A percentile compares a stretch with the other conserved stretches of the same genome.
phyloP scores from a whole-genome alignment of 176 grass and related monocot species.

The Carex pumila region DNA sequence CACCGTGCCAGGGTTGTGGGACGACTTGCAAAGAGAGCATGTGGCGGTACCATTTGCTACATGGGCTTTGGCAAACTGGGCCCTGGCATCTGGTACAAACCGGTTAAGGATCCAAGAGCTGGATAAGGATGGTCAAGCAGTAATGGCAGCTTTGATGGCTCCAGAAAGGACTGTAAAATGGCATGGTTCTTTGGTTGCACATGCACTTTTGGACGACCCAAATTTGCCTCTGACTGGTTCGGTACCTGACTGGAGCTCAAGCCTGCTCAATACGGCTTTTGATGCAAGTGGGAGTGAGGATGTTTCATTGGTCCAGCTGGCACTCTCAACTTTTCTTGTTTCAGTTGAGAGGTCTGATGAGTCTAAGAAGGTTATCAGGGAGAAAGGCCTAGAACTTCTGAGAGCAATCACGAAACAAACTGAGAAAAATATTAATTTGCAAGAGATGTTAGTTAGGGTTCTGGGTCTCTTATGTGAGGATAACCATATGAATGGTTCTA shows the following conservation, averaged over 20 bases:
- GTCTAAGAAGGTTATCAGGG: constrained; percentile 65
- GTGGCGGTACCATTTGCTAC: constrained; percentile 98
- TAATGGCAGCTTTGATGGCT: constrained; percentile 71
- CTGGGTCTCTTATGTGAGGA: constrained; percentile 65
- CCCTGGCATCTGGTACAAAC: constrained; percentile 74
- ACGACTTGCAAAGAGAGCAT: constrained; percentile 95
- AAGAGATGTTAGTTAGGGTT: constrained; percentile 63
- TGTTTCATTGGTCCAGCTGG: constrained; percentile 62
- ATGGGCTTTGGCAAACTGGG: constrained; percentile 98
- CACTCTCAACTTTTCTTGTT: constrained; percentile 78
- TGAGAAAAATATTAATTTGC: constrained; percentile 59
- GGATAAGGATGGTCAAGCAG: constrained; percentile 69
- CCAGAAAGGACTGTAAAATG: constrained; percentile 94
- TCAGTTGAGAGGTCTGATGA: constrained; percentile 72
- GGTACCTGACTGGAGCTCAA: constrained; percentile 75
- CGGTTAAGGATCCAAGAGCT: constrained; percentile 85
- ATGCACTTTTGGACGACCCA: constrained; percentile 63
- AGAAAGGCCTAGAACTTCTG: constrained; percentile 78
- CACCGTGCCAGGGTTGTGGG: constrained; percentile 79
- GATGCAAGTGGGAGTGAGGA: constrained; percentile 70
- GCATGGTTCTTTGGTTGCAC: constrained; percentile 82
- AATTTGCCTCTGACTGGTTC: constrained; percentile 56
- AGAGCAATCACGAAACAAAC: constrained; percentile 73
- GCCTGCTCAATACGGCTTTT: constrained; percentile 92
- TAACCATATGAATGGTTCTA: constrained; percentile 20